These are phyloP conservation scores for Clonostachys solani DNA, from an alignment of 2,329 filamentous ascomycete species.

Conservation along the genomic window DNA sequence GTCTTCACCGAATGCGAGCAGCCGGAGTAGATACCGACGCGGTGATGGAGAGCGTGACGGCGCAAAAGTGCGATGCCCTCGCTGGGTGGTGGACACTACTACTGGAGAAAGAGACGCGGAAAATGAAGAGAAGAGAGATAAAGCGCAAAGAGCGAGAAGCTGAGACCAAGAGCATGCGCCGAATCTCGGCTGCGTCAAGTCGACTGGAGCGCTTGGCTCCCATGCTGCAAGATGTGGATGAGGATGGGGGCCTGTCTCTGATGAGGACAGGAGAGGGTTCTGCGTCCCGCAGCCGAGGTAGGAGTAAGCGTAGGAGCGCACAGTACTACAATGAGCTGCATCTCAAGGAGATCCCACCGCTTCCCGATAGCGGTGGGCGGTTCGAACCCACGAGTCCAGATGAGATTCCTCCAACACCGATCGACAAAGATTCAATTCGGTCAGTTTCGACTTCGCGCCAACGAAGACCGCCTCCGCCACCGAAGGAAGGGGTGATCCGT, in stretches of 20 bases:
- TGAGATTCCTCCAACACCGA: conserved; percentile 61
- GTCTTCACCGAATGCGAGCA: conserved; percentile 85
- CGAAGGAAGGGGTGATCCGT: conserved; percentile 71
- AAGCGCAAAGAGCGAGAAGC: conserved; percentile 82
- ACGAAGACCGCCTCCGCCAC: conserved; percentile 72
- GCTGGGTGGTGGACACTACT: conserved; percentile 96
- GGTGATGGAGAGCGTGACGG: conserved; percentile 89
- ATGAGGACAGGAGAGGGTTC: conserved; percentile 37
- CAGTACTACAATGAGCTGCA: conserved; percentile 59
- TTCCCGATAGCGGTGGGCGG: conserved; percentile 57
- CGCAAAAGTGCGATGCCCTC: conserved; percentile 83
- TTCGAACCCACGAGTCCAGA: conserved; percentile 38
- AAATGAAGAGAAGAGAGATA: conserved; percentile 72
- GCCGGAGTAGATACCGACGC: conserved; percentile 92
- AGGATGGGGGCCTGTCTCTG: conserved; percentile 59
- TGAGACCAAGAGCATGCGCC: conserved; percentile 73
- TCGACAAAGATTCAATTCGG: conserved; percentile 75
- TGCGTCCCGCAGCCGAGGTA: conserved; percentile 65
- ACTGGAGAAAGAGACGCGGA: conserved; percentile 90
- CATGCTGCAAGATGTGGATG: conserved; percentile 72
- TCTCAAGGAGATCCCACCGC: conserved; percentile 70
- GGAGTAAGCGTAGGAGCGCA: conserved; percentile 71
- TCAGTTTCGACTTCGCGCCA: conserved; percentile 75
- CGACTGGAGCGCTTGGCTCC: conserved; percentile 78
- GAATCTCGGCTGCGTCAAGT: conserved; percentile 86